phyloP scores from a whole-genome alignment of 2,329 filamentous ascomycete genomes.

The Pleoardoris graminearum region DNA sequence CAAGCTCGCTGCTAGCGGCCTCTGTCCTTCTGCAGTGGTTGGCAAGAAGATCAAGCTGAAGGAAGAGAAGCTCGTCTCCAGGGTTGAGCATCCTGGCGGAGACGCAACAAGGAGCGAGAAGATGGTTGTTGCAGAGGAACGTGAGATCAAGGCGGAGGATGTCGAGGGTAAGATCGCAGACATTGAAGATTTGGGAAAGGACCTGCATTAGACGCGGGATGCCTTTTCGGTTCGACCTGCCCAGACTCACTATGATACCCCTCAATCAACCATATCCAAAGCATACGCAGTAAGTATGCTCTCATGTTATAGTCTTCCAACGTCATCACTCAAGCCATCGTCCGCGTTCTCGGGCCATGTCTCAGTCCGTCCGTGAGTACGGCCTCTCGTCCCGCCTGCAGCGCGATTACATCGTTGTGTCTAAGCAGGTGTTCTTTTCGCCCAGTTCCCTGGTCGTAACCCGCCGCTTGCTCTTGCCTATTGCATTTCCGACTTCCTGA shows the following conservation, averaged over 20 bases:
- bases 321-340: no score
- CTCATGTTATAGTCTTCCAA: no score
- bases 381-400: no score
- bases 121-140: slow-evolving; percentile 15
- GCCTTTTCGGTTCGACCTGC: no score
- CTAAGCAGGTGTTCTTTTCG: no score
- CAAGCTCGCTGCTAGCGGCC: slow-evolving; percentile 71
- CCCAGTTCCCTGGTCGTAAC: no score
- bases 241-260: no score
- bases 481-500: neutral
- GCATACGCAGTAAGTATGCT: no score
- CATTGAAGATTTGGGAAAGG: slow-evolving; percentile 39
- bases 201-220: neutral
- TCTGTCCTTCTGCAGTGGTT: slow-evolving; percentile 65
- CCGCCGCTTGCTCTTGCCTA: neutral
- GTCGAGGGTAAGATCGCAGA: slow-evolving; percentile 27
- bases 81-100: slow-evolving; percentile 42
- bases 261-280: no score
- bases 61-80: slow-evolving; percentile 44
- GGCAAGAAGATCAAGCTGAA: slow-evolving; percentile 57
- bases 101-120: slow-evolving; percentile 27
- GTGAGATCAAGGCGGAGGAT: slow-evolving; percentile 34
- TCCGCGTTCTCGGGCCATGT: no score
- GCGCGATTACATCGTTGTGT: no score
- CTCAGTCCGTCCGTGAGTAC: no score